Evolutionary conservation across 2,329 filamentous ascomycete genomes (phyloP).

Genomic region (Neofusicoccum parvum): DNA sequence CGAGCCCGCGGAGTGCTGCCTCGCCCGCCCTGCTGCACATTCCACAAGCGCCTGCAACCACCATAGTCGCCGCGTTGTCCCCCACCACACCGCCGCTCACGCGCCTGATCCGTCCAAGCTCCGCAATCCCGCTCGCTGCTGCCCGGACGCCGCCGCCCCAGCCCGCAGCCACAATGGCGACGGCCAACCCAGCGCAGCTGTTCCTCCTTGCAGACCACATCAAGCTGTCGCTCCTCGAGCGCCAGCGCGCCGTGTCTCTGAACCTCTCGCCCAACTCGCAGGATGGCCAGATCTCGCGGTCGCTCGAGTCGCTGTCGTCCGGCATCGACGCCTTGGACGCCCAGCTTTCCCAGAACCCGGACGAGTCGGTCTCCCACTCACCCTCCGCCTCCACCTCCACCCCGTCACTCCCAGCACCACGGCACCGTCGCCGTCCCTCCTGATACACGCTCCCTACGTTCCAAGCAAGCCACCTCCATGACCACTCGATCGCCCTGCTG

Average conservation of each 20-base stretch:
- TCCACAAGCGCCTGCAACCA: neutral
- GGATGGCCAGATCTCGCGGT: conserved; percentile 86
- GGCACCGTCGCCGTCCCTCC: conserved; percentile 6
- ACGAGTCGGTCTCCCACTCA: conserved; percentile 49
- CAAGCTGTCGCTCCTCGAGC: conserved; percentile 91
- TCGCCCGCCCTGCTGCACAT: too few relatives aligned
- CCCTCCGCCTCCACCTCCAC: neutral
- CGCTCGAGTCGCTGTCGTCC: conserved; percentile 81
- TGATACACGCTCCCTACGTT: conserved; percentile 12
- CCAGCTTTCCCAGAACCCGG: conserved; percentile 61
- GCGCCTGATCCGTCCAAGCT: conserved; percentile 1
- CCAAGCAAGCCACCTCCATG: conserved; percentile 17
- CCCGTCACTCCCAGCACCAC: conserved; percentile 1
- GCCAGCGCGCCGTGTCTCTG: conserved; percentile 80
- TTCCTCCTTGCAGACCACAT: conserved; percentile 94
- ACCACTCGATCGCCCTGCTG: conserved; percentile 3
- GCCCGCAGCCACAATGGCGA: conserved; percentile 28
- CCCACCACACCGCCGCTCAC: neutral
- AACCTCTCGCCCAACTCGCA: conserved; percentile 78
- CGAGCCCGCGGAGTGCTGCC: too few relatives aligned
- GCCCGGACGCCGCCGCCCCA: conserved; percentile 5
- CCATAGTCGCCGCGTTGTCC: neutral
- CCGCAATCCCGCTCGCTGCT: neutral
- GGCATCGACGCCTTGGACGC: conserved; percentile 72
- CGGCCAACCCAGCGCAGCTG: conserved; percentile 69